Percentiles rank a stretch among this genome's conserved stretches.
phyloP scores from a whole-genome alignment of 176 grass and related monocot genomes.

The Aegilops longissima region DNA sequence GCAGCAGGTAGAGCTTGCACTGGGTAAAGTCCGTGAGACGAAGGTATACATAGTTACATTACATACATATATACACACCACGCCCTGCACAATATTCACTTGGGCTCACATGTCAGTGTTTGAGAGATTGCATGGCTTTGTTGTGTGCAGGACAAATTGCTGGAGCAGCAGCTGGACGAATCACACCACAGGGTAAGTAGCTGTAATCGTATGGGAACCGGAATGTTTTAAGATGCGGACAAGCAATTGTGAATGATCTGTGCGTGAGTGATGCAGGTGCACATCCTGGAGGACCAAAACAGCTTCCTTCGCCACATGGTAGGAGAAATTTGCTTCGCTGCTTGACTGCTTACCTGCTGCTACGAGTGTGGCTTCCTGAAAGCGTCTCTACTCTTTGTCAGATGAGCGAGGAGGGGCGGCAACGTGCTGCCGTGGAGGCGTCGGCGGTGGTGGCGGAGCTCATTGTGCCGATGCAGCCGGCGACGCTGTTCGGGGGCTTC shows the following conservation, averaged over 20 bases:
- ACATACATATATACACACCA: not conserved
- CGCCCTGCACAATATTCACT: not conserved
- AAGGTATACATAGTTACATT: not conserved
- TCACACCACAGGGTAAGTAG: not conserved
- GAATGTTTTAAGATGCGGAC: not conserved
- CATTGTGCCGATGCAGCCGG: not conserved
- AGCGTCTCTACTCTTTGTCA: not conserved
- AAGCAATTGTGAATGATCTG: not conserved
- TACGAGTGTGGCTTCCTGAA: not conserved
- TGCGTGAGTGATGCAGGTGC: not conserved
- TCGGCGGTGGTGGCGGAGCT: not conserved
- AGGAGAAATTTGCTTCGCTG: not conserved
- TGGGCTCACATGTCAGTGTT: not conserved
- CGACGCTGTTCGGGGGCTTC: not conserved
- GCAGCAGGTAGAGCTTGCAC: not conserved
- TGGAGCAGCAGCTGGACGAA: not conserved
- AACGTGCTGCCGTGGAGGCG: not conserved
- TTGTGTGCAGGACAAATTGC: not conserved
- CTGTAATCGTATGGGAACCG: not conserved
- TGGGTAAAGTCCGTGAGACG: not conserved
- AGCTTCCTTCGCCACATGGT: not conserved
- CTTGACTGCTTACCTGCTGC: not conserved
- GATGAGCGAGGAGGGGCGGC: not conserved
- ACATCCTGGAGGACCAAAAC: not conserved
- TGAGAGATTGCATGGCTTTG: not conserved